phyloP scores from a whole-genome alignment of 257 asterid genomes.

The Solanum pennellii region DNA sequence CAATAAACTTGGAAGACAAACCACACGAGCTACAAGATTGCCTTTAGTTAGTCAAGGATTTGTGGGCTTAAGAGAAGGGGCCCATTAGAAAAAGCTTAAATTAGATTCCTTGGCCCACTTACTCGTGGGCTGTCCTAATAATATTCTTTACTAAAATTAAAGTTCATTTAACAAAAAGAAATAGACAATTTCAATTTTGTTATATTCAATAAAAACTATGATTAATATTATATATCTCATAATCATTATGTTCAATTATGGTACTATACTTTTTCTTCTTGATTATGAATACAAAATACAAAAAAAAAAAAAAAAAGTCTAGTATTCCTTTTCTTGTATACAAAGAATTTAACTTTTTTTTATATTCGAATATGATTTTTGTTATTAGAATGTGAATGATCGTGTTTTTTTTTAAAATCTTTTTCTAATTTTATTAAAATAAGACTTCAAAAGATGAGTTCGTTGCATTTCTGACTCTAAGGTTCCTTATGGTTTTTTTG shows the following conservation, averaged over 20 bases:
- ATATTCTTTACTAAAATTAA: background rate
- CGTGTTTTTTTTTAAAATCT: background rate
- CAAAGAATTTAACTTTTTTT: background rate
- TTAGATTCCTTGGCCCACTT: background rate
- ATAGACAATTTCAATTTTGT: background rate
- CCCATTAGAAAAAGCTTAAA: background rate
- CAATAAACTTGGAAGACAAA: background rate
- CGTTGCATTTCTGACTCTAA: background rate
- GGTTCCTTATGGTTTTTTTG: background rate
- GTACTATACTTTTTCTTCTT: background rate
- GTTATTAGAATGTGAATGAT: background rate
- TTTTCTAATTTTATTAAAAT: background rate
- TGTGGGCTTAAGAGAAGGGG: background rate
- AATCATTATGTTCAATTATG: background rate
- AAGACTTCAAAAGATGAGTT: background rate
- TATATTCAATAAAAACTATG: background rate
- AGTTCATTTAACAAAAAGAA: background rate
- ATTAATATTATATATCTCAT: background rate
- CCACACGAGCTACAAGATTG: slow-evolving; percentile 1
- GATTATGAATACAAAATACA: background rate
- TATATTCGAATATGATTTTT: background rate
- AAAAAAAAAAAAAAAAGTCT: background rate
- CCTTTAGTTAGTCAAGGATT: background rate
- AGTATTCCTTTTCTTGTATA: background rate
- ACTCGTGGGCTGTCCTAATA: background rate